These are phyloP conservation scores for Exophiala lecanii-corni DNA, from an alignment of 2,329 filamentous ascomycete species.

Conservation along the genomic window DNA sequence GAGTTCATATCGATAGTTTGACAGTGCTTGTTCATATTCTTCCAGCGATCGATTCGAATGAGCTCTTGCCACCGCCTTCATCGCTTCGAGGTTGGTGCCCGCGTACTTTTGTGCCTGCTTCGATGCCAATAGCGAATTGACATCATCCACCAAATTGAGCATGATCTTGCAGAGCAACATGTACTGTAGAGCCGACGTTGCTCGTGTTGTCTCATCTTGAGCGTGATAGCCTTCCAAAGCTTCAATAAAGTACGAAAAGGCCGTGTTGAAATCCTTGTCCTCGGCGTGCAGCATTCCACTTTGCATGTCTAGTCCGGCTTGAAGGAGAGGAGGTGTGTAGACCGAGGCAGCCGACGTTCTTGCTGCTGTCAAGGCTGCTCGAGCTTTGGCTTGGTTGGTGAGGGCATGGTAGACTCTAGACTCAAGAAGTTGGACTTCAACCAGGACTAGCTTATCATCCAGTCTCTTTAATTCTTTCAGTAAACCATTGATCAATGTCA, in stretches of 20 bases:
- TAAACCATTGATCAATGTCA: constrained; percentile 93
- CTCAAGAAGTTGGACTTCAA: constrained; percentile 96
- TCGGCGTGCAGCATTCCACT: constrained; percentile 98
- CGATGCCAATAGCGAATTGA: constrained; percentile 87
- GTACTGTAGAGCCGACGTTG: constrained; percentile 97
- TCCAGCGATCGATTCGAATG: constrained; percentile 94
- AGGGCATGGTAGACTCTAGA: constrained; percentile 96
- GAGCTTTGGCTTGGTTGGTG: constrained; percentile 92
- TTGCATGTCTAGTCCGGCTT: constrained; percentile 98
- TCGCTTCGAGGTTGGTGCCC: constrained; percentile 91
- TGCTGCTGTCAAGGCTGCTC: constrained; percentile 88
- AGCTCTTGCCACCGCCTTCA: constrained; percentile 96
- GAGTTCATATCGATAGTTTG: constrained; percentile 86
- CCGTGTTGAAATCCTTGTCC: constrained; percentile 98
- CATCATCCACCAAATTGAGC: constrained; percentile 94
- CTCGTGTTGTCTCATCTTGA: constrained; percentile 80
- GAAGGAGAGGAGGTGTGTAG: constrained; percentile 90
- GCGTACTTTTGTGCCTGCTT: constrained; percentile 98
- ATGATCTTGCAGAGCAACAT: constrained; percentile 99
- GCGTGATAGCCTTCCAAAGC: constrained; percentile 94
- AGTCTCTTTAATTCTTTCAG: constrained; percentile 95
- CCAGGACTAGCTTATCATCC: constrained; percentile 95
- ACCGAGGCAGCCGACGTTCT: constrained; percentile 94
- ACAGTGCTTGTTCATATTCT: constrained; percentile 91
- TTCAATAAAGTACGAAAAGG: constrained; percentile 98